These are phyloP conservation scores for Hanseniaspora lachancei DNA, from an alignment of 805 yeast genomes.

Conservation along the genomic window DNA sequence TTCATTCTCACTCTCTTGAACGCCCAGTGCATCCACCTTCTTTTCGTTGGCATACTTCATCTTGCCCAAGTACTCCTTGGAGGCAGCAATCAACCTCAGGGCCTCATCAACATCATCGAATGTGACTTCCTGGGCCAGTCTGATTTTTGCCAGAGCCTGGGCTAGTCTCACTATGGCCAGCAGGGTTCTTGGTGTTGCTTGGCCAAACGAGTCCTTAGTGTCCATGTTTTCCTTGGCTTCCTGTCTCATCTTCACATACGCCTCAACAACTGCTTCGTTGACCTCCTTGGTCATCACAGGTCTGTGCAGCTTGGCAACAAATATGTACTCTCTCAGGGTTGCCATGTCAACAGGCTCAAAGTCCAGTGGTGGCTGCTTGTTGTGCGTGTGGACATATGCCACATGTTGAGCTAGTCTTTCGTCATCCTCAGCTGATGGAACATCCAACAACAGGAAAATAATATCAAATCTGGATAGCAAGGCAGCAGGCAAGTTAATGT, in stretches of 20 bases:
- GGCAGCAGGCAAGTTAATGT: constrained; percentile 94
- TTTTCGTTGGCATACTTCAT: constrained; percentile 35
- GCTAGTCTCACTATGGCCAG: constrained; percentile 83
- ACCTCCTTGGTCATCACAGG: constrained; percentile 77
- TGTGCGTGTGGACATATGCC: constrained; percentile 89
- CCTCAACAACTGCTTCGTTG: constrained; percentile 72
- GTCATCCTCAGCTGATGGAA: constrained; percentile 67
- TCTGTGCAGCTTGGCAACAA: constrained; percentile 69
- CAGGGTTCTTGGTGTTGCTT: constrained; percentile 89
- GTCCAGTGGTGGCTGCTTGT: constrained; percentile 66
- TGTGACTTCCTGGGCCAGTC: constrained; percentile 61
- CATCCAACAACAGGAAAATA: constrained; percentile 72
- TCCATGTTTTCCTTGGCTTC: constrained; percentile 70
- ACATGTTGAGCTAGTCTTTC: constrained; percentile 85
- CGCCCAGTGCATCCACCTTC: constrained; percentile 3
- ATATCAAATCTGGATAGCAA: constrained; percentile 88
- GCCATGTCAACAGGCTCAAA: constrained; percentile 65
- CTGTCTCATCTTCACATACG: constrained; percentile 84
- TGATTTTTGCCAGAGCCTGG: constrained; percentile 83
- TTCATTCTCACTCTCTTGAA: constrained; percentile 37
- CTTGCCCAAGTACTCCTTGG: constrained; percentile 66
- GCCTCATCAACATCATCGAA: constrained; percentile 91
- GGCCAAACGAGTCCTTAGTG: constrained; percentile 67
- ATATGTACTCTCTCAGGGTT: constrained; percentile 74
- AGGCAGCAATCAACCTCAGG: constrained; percentile 66